Percentiles rank a stretch among this genome's conserved stretches.
phyloP scores from a whole-genome alignment of 345 rosid species.

The Eucalyptus coolabah region DNA sequence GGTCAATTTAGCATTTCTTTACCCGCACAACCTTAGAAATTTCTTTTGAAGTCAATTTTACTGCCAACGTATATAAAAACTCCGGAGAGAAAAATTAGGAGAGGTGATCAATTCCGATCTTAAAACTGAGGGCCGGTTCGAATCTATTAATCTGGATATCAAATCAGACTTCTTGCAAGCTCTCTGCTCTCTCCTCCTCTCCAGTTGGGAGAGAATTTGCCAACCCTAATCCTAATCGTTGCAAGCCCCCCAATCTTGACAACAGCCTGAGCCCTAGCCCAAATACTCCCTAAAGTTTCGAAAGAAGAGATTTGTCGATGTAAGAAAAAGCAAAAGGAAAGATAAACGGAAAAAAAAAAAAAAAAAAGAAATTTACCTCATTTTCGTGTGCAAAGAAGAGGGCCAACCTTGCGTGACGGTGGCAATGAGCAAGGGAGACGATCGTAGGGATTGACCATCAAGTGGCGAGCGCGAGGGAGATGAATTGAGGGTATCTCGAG shows the following conservation, averaged over 20 bases:
- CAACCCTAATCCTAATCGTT: neutral
- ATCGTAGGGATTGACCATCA: neutral
- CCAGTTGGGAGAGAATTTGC: neutral
- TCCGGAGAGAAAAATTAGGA: neutral
- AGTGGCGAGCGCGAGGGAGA: neutral
- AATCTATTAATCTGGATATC: neutral
- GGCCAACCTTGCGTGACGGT: neutral
- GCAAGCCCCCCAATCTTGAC: neutral
- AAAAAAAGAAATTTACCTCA: neutral
- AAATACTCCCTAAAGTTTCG: neutral
- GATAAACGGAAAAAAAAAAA: neutral
- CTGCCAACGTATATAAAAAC: neutral
- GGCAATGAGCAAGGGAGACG: neutral
- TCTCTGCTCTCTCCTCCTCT: neutral
- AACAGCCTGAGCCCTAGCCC: neutral
- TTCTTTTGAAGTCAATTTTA: neutral
- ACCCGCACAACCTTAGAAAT: accelerated
- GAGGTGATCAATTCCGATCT: neutral
- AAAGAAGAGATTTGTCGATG: neutral
- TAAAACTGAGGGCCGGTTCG: accelerated
- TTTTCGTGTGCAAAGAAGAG: neutral
- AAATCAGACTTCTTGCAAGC: neutral
- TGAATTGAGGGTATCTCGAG: neutral
- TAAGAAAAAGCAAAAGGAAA: neutral
- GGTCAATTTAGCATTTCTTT: neutral